Conservation (phyloP, 2,329 filamentous ascomycete genomes). For the Periconia macrospinosa region DNA sequence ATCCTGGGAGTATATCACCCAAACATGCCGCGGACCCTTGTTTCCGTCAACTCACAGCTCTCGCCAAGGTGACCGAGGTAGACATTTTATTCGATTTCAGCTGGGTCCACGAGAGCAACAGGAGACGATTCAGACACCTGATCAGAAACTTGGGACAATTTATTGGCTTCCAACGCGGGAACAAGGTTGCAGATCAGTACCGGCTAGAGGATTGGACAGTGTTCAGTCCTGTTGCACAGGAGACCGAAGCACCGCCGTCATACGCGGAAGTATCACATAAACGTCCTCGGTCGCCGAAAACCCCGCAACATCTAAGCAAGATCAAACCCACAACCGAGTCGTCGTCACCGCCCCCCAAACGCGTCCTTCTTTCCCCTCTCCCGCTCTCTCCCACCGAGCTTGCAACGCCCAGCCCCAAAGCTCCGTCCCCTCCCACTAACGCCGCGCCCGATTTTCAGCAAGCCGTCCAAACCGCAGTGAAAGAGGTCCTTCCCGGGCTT, state of each 20-base stretch:
- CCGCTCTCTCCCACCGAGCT: background rate
- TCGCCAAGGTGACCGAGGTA: background rate
- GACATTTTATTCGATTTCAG: background rate
- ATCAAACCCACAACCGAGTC: background rate
- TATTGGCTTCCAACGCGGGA: background rate
- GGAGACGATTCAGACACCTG: background rate
- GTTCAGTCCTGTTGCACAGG: background rate
- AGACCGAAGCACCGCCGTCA: background rate
- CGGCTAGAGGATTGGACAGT: background rate
- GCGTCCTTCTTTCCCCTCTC: background rate
- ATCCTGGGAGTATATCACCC: background rate
- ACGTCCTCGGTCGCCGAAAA: background rate
- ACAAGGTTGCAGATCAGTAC: background rate
- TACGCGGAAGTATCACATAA: background rate
- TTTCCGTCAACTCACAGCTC: background rate
- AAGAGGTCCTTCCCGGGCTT: background rate
- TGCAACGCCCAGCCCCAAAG: background rate
- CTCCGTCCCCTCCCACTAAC: background rate
- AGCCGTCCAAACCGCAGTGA: background rate
- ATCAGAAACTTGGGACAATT: background rate
- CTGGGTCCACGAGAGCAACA: background rate
- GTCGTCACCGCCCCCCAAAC: background rate
- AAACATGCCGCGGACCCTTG: background rate
- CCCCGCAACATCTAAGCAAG: background rate
- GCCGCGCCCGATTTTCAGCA: background rate